Base-by-base conservation (phyloP, 805 yeast species). In the Nematodospora valgi region DNA sequence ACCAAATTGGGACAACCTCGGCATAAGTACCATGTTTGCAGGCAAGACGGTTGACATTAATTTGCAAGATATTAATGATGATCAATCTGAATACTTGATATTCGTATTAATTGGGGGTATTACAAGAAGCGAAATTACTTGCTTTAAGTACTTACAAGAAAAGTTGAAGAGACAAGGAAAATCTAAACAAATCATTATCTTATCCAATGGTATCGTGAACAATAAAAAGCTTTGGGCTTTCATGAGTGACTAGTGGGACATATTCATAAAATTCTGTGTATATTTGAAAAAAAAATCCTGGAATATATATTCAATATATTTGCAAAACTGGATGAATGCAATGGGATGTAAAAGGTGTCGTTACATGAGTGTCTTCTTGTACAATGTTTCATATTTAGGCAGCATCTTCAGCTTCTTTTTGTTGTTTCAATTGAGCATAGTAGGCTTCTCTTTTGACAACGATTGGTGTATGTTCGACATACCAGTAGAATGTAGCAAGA, bases 381-480 rank as follows among this genome's bases (percentile, higher is more conserved):
- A 16, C 5, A 16, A 27, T 23, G 15, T 17, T 12, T 32, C 10
- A 10, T 10, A 5, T 19, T 31, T 24, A 31, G 23, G n/a, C 29
- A 27, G 68, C 44, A 38, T 74, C 79, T 57, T 76, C 81, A 42
- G 73, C 69, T 49, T 73, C 74, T 73, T 83, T 82, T 67, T 80
- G 72, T 58, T 80, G 80, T 50, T 88, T 91, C 60, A 84, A 68
- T 51, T 79, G 71, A 44, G 82, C 78, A 68, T 89, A 89, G 78
- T 78, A 87, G 39, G 76, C 80, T 63, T 89, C 97, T 76, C 96
- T 85, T 55, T 68, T 73, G 48, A 72, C 73, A 39, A 86, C 83
- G 42, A 71, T 49, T 23, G 80, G 76, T 71, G 76, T 80, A 82
- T 89, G 97, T 52, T 67, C 85, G 76, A 80, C 78, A 86, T 95